Conservation (phyloP, 441 rosid genomes). For the Populus tomentosa region DNA sequence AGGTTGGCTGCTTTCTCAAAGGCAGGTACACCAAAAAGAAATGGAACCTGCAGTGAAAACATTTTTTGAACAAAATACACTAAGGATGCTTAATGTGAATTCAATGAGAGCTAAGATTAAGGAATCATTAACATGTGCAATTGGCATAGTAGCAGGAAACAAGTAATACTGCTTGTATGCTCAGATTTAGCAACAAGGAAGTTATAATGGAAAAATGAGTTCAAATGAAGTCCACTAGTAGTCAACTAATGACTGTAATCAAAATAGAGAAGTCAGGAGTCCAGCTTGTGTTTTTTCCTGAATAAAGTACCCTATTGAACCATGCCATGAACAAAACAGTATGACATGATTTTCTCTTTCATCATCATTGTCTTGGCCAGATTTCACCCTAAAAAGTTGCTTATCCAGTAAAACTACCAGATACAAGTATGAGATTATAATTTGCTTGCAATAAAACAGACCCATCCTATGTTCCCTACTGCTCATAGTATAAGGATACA, state of each 20-base stretch:
- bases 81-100: neutral
- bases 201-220: neutral
- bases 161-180: neutral
- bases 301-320: neutral
- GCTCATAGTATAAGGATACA: neutral
- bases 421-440: neutral
- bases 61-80: slow-evolving; percentile 6
- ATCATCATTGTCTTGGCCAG: neutral
- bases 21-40: slow-evolving; percentile 90
- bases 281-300: neutral
- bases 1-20: slow-evolving; percentile 78
- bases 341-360: neutral
- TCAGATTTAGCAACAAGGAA: neutral
- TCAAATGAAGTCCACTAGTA: neutral
- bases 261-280: neutral
- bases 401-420: neutral
- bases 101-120: slow-evolving; percentile 2
- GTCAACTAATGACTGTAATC: neutral
- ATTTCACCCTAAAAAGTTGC: neutral
- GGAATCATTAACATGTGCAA: neutral
- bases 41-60: slow-evolving; percentile 67
- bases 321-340: neutral
- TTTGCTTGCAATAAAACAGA: neutral
- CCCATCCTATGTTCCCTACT: neutral
- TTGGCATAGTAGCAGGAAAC: neutral